phyloP scores from a whole-genome alignment of 2,329 filamentous ascomycete species.

The Pseudogymnoascus sp. region DNA sequence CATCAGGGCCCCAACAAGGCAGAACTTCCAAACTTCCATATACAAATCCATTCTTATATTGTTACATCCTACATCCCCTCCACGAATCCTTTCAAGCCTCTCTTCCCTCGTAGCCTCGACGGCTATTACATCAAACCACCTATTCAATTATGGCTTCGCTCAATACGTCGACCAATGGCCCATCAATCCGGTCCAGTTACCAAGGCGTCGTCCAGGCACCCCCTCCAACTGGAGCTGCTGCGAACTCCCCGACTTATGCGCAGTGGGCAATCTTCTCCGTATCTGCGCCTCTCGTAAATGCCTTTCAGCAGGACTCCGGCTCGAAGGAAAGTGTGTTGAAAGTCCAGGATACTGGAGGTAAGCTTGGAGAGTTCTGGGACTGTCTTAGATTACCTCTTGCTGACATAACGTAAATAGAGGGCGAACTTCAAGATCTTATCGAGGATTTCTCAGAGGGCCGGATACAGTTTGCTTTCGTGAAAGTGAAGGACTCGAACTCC shows the following conservation, averaged over 20 bases:
- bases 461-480: slow-evolving; percentile 94
- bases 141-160: slow-evolving; percentile 61
- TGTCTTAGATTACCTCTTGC: slow-evolving; percentile 9
- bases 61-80: neutral
- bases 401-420: slow-evolving; percentile 51
- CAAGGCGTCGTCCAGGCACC: slow-evolving; percentile 59
- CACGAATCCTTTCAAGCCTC: neutral
- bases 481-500: slow-evolving; percentile 92
- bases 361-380: slow-evolving; percentile 8
- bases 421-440: slow-evolving; percentile 80
- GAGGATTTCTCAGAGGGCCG: slow-evolving; percentile 96
- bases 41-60: neutral
- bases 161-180: slow-evolving; percentile 72
- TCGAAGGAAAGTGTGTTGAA: slow-evolving; percentile 92
- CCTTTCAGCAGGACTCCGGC: slow-evolving; percentile 75
- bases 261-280: slow-evolving; percentile 96
- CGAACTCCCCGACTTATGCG: slow-evolving; percentile 71
- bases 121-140: neutral
- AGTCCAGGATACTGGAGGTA: slow-evolving; percentile 85
- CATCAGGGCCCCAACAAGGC: slow-evolving; percentile 8
- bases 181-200: slow-evolving; percentile 80
- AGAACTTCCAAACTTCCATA: neutral
- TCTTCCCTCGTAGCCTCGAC: neutral
- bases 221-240: slow-evolving; percentile 47
- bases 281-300: slow-evolving; percentile 83